Base-by-base conservation (phyloP, 176 grass and related monocot species). In the Aegilops tauschii region DNA sequence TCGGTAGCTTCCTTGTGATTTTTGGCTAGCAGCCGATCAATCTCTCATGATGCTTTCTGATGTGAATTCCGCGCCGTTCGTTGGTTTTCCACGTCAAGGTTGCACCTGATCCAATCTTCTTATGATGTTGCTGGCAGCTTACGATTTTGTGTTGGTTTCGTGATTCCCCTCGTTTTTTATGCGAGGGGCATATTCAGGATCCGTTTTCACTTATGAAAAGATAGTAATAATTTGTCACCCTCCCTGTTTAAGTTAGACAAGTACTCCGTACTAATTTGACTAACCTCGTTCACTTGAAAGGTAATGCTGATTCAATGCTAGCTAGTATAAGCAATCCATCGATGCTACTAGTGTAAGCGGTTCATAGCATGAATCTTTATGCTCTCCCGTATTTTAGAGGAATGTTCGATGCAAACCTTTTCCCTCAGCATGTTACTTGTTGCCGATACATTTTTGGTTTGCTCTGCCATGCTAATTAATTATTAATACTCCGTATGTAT, bases 361-460 rank as follows among this genome's bases (percentile, higher is more conserved):
- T 67, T 66, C 25, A 42, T 63, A 77, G 37, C 31, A 61, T 87
- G 81, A 84, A 91, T 88, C 81, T 76, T 76, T 18, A 62, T 84
- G 80, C 61, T 21, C 76, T 61, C 34, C 3, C 9, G 12, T 81
- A 75, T 74, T 87, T 34, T 69, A 62, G 62, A 39, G 47, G 76
- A 88, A 91, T 88, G 81, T 91, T 81, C 56, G 85, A 70, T 84
- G 81, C 76, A 69, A 76, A 63, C 61, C 36, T 85, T 69, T 84
- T 27, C 67, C 80, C 45, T 68, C 67, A 12, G 45, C 45, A 3
- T 52, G 13, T 76, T 69, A 54, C 69, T 76, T 31, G 75, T 69
- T 69, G 27, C 30, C 49, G 17, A 21, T 35, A 42, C 40, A 68
- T 12, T 44, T 35, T 25, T 45, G 18, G 10, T 35, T 65, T 30